phyloP scores from a whole-genome alignment of 2,329 filamentous ascomycete genomes.

The Aspergillus brunneoviolaceus region DNA sequence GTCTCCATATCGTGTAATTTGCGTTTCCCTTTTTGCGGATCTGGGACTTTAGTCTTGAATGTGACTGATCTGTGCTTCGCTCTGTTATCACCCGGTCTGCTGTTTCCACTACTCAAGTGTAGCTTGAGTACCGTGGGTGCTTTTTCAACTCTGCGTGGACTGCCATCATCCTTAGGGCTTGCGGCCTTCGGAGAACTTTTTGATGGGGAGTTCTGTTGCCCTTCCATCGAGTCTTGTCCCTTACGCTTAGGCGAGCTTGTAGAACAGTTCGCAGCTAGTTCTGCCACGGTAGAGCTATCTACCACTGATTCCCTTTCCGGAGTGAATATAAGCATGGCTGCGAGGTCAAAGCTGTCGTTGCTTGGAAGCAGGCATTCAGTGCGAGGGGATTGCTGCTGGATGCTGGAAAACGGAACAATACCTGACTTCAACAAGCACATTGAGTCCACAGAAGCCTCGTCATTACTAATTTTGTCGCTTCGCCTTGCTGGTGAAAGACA shows the following conservation, averaged over 20 bases:
- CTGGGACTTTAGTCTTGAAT: conserved; percentile 17
- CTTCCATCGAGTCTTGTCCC: no score
- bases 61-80: conserved; percentile 28
- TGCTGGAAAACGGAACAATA: conserved; percentile 36
- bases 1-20: conserved; percentile 6
- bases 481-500: not conserved
- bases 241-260: no score
- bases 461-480: not conserved
- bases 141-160: not conserved
- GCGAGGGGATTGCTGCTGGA: conserved; percentile 25
- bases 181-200: no score
- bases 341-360: conserved; percentile 29
- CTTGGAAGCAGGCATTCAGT: conserved; percentile 16
- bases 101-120: not conserved
- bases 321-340: conserved; percentile 28
- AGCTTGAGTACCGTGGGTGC: not conserved
- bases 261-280: no score
- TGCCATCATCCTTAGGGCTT: no score
- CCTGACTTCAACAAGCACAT: conserved; percentile 1
- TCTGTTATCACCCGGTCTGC: not conserved
- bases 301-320: conserved; percentile 10
- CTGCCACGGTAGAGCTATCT: no score
- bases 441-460: not conserved
- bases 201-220: no score
- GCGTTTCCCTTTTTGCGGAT: not conserved